A percentile compares a stretch with the other conserved stretches of the same genome.
Conservation (phyloP, 192 early-diverging fungal genomes). For the Coemansia asiatica region DNA sequence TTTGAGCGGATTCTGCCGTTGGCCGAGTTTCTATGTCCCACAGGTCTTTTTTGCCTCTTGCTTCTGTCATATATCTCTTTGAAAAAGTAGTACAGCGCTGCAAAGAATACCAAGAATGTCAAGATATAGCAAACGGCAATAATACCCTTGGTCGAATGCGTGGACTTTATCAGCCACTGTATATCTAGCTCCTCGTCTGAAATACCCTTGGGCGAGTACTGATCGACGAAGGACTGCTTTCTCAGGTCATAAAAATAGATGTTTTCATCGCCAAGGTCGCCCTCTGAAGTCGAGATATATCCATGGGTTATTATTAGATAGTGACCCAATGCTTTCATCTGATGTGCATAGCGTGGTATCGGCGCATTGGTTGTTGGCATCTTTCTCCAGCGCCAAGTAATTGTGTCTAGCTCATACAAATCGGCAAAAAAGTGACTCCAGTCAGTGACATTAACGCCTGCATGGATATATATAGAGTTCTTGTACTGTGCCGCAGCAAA, state of each 20-base stretch:
- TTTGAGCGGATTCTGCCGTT: conserved; percentile 10
- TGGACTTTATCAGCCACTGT: conserved; percentile 25
- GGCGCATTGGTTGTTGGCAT: conserved; percentile 34
- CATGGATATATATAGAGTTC: conserved; percentile 34
- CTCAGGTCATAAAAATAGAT: conserved; percentile 49
- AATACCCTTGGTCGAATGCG: conserved; percentile 18
- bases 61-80: background rate
- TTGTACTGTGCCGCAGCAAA: conserved; percentile 22
- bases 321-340: conserved; percentile 45
- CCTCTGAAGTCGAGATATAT: conserved; percentile 4
- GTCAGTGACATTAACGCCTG: conserved; percentile 38
- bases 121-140: conserved; percentile 26
- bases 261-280: conserved; percentile 1
- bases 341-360: conserved; percentile 39
- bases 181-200: conserved; percentile 30
- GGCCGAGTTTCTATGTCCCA: conserved; percentile 1
- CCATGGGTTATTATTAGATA: conserved; percentile 42
- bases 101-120: conserved; percentile 14
- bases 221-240: conserved; percentile 25
- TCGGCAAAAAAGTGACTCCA: conserved; percentile 29
- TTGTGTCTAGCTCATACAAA: conserved; percentile 38
- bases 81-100: conserved; percentile 31
- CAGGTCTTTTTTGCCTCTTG: conserved; percentile 5
- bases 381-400: conserved; percentile 35
- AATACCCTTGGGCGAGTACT: conserved; percentile 34